phyloP scores from a whole-genome alignment of 1,284 basidiomycete genomes.

The Moesziomyces parantarcticus region DNA sequence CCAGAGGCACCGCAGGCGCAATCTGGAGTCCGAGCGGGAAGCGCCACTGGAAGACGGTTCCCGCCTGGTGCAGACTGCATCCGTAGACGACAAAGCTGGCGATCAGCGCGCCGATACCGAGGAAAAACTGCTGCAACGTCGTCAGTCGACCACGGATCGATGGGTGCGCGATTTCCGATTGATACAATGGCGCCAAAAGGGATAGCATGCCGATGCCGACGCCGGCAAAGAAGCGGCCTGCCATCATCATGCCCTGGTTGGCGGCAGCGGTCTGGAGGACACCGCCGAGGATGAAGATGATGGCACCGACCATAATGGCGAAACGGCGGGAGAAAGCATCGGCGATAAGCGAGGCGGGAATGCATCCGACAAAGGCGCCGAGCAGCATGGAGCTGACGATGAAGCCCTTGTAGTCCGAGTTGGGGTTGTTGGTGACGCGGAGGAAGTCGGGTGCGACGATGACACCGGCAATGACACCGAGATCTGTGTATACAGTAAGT shows the following conservation, averaged over 20 bases:
- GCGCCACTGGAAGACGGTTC: slow-evolving; percentile 71
- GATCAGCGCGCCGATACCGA: slow-evolving; percentile 71
- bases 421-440: slow-evolving; percentile 57
- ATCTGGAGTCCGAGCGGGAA: slow-evolving; percentile 71
- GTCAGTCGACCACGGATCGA: slow-evolving; percentile 75
- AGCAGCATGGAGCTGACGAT: slow-evolving; percentile 68
- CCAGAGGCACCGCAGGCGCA: slow-evolving; percentile 72
- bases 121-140: slow-evolving; percentile 74
- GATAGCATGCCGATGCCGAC: slow-evolving; percentile 73
- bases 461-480: slow-evolving; percentile 70
- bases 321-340: slow-evolving; percentile 67
- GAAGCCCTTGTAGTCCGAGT: slow-evolving; percentile 69
- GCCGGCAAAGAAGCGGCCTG: slow-evolving; percentile 75
- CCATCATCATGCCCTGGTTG: slow-evolving; percentile 75
- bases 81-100: slow-evolving; percentile 70
- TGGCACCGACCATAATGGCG: slow-evolving; percentile 68
- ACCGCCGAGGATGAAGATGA: slow-evolving; percentile 73
- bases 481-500: slow-evolving; percentile 52
- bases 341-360: slow-evolving; percentile 67
- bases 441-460: slow-evolving; percentile 70
- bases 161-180: slow-evolving; percentile 75
- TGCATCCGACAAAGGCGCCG: slow-evolving; percentile 66
- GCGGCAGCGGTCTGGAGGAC: slow-evolving; percentile 71
- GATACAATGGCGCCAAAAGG: slow-evolving; percentile 74
- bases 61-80: slow-evolving; percentile 65